A percentile compares a stretch with the other conserved stretches of the same genome.
Conservation (phyloP, 2,329 filamentous ascomycete genomes). For the Pseudovirgaria hyperparasitica region DNA sequence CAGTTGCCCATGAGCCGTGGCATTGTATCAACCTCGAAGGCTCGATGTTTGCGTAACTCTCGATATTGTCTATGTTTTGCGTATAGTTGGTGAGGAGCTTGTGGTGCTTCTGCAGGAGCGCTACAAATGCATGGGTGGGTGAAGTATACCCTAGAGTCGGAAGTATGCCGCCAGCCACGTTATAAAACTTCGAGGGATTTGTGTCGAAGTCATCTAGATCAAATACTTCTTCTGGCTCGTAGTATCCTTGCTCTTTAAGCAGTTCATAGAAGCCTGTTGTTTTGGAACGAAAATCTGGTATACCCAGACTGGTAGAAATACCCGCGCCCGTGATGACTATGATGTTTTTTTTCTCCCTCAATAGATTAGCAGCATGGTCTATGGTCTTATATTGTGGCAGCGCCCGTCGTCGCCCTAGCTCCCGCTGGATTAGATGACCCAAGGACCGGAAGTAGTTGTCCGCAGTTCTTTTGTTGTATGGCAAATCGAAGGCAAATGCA, state of each 20-base stretch:
- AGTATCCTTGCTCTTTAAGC: conserved; percentile 62
- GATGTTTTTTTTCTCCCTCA: conserved; percentile 67
- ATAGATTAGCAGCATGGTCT: conserved; percentile 70
- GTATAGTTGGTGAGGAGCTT: conserved; percentile 96
- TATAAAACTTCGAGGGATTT: conserved; percentile 82
- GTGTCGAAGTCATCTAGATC: conserved; percentile 78
- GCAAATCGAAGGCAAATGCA: conserved; percentile 64
- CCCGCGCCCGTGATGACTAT: conserved; percentile 90
- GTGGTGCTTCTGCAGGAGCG: conserved; percentile 70
- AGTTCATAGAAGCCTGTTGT: conserved; percentile 84
- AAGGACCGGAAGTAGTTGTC: conserved; percentile 64
- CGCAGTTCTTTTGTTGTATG: no score
- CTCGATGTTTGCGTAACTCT: conserved; percentile 71
- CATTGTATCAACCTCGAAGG: conserved; percentile 83
- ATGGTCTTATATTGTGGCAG: conserved; percentile 69
- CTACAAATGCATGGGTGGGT: conserved; percentile 89
- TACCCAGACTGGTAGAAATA: conserved; percentile 91
- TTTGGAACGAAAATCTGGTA: conserved; percentile 93
- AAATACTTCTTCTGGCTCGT: conserved; percentile 89
- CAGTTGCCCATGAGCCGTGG: conserved; percentile 90
- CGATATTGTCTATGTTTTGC: conserved; percentile 96
- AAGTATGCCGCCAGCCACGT: conserved; percentile 79
- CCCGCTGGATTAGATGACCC: conserved; percentile 63
- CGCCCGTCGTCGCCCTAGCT: conserved; percentile 71
- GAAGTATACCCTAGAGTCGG: conserved; percentile 70